A percentile compares a stretch with the other conserved stretches of the same genome.
Conservation (phyloP, 2,329 filamentous ascomycete species). For the Fusarium zealandicum region DNA sequence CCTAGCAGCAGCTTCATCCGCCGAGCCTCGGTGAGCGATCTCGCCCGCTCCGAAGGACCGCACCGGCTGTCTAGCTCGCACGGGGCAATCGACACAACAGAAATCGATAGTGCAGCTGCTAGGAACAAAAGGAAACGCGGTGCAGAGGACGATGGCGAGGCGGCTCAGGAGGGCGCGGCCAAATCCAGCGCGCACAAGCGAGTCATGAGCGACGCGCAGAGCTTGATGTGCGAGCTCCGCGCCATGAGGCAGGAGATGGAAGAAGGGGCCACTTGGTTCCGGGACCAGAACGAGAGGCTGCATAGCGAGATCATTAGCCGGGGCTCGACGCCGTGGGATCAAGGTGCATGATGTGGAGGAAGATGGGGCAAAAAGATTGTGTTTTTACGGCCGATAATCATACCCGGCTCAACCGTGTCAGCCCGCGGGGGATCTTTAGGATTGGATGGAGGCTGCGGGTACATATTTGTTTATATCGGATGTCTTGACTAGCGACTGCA, state of each 20-base stretch:
- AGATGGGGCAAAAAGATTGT: not conserved
- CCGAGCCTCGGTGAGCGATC: slow-evolving; percentile 38
- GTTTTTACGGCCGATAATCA: slow-evolving; percentile 8
- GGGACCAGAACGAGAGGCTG: slow-evolving; percentile 53
- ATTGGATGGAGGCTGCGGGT: slow-evolving; percentile 35
- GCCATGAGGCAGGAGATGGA: slow-evolving; percentile 55
- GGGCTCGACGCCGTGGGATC: slow-evolving; percentile 47
- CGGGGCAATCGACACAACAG: slow-evolving; percentile 13
- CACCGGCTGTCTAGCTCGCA: slow-evolving; percentile 36
- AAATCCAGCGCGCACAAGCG: slow-evolving; percentile 47
- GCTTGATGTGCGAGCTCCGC: slow-evolving; percentile 50
- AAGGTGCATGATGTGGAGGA: slow-evolving; percentile 37
- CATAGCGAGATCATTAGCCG: slow-evolving; percentile 48
- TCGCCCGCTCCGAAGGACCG: slow-evolving; percentile 25
- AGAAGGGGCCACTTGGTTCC: slow-evolving; percentile 56
- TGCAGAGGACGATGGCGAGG: slow-evolving; percentile 38
- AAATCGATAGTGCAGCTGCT: slow-evolving; percentile 21
- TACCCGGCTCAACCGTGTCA: not conserved
- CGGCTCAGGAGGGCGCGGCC: slow-evolving; percentile 10
- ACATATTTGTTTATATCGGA: slow-evolving; percentile 18
- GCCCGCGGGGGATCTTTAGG: slow-evolving; percentile 34
- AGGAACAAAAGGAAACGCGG: slow-evolving; percentile 47
- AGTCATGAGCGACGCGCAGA: slow-evolving; percentile 53
- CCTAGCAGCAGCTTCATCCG: slow-evolving; percentile 25
- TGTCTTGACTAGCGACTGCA: slow-evolving; percentile 29